Conservation (phyloP, 1,139 yeast species). For the Zygoascus meyerae region DNA sequence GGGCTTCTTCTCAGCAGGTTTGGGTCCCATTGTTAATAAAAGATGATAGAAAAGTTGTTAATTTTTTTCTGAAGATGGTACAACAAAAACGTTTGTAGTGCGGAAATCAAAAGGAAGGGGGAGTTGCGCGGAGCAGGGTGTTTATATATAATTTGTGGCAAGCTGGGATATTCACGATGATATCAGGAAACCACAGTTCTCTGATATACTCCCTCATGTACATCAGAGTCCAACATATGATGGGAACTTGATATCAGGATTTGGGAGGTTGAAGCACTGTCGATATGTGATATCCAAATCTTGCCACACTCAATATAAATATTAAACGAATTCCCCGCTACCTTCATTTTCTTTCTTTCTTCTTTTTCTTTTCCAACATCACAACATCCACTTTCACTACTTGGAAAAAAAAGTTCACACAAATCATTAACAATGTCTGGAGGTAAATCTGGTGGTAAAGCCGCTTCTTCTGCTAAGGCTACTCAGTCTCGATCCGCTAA, state of each 20-base stretch:
- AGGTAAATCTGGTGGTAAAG: conserved; percentile 94
- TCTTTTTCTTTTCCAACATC: conserved; percentile 18
- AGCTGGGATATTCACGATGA: conserved; percentile 8
- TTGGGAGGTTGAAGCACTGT: not conserved
- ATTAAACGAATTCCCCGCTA: conserved; percentile 13
- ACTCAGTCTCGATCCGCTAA: conserved; percentile 96
- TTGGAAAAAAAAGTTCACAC: conserved; percentile 26
- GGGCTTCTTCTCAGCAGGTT: conserved; percentile 83
- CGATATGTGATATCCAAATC: not conserved
- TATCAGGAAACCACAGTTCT: conserved; percentile 4
- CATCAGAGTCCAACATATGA: conserved; percentile 13
- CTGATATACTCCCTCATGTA: conserved; percentile 16
- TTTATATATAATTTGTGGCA: conserved; percentile 12
- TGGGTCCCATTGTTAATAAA: conserved; percentile 74
- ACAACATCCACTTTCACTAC: conserved; percentile 17
- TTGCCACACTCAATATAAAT: conserved; percentile 14
- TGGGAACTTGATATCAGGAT: conserved; percentile 2
- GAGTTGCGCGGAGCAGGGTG: conserved; percentile 12
- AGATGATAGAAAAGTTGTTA: conserved; percentile 14
- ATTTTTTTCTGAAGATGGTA: conserved; percentile 30
- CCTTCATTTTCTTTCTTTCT: conserved; percentile 11
- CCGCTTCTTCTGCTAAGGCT: conserved; percentile 84
- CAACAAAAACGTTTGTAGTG: conserved; percentile 18
- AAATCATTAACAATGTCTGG: conserved; percentile 67
- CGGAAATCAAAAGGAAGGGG: conserved; percentile 20